Evolutionary conservation across 2,329 filamentous ascomycete species (phyloP).

Genomic region (Aspergillus transmontanensis): DNA sequence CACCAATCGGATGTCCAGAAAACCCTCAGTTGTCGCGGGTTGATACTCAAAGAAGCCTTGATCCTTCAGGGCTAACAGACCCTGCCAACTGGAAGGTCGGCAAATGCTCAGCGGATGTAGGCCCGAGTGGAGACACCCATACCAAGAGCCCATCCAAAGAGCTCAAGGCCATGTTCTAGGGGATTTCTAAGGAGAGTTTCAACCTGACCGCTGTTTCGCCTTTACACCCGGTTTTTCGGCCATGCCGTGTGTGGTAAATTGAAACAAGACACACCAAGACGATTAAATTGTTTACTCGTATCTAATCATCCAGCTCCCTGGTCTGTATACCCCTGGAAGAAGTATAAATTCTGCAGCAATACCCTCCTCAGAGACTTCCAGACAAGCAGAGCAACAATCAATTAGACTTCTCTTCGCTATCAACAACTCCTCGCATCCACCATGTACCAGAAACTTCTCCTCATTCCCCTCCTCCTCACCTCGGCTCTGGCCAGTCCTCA

Average conservation of each 20-base stretch:
- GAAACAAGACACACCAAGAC: slow-evolving; percentile 3
- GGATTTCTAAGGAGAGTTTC: neutral
- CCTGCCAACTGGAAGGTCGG: neutral
- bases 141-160: neutral
- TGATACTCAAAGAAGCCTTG: neutral
- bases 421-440: neutral
- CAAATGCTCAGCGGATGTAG: neutral
- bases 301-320: neutral
- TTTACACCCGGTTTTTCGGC: too few species aligned
- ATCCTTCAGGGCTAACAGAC: neutral
- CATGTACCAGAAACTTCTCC: slow-evolving; percentile 2
- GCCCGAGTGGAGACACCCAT: neutral
- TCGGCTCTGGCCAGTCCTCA: slow-evolving; percentile 9
- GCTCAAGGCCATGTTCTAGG: neutral
- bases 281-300: neutral
- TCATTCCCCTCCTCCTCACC: slow-evolving; percentile 3
- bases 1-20: neutral
- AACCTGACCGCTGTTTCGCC: neutral
- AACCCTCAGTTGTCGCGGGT: neutral
- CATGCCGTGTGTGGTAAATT: neutral
- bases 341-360: neutral
- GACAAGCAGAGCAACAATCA: neutral
- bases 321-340: neutral
- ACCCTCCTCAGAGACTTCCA: neutral
- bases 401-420: neutral